Evolutionary conservation across 2,329 filamentous ascomycete genomes (phyloP).

Genomic region (Lithohypha guttulata): DNA sequence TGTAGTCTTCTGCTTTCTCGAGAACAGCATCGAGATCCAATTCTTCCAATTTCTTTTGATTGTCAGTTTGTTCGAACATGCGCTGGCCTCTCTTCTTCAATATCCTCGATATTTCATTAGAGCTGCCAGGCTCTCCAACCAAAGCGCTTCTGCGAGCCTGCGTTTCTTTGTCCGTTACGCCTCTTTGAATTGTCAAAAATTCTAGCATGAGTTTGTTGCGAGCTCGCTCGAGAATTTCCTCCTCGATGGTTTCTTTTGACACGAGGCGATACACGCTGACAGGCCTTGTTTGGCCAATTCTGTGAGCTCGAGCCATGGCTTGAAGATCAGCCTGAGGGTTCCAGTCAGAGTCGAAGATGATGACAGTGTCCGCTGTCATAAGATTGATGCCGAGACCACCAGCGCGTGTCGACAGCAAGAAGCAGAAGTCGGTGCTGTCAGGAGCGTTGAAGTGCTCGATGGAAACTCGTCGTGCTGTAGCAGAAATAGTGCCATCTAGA

Average conservation of each 20-base stretch:
- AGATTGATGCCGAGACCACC: conserved; percentile 97
- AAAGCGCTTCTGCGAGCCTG: conserved; percentile 51
- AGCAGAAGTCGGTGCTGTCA: conserved; percentile 90
- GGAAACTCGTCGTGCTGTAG: conserved; percentile 75
- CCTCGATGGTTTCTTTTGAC: conserved; percentile 95
- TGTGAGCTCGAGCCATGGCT: conserved; percentile 95
- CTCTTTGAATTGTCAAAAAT: conserved; percentile 92
- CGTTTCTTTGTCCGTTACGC: conserved; percentile 86
- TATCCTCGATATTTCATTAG: conserved; percentile 91
- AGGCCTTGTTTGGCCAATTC: conserved; percentile 91
- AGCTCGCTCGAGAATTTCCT: conserved; percentile 90
- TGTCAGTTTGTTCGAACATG: conserved; percentile 96
- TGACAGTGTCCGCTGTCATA: conserved; percentile 96
- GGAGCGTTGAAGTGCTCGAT: conserved; percentile 99
- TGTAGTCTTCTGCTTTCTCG: conserved; percentile 92
- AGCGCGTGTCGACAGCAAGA: conserved; percentile 85
- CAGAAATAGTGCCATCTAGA: conserved; percentile 87
- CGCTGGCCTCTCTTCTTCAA: conserved; percentile 97
- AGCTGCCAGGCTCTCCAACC: conserved; percentile 70
- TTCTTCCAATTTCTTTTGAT: conserved; percentile 92
- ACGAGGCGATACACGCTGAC: conserved; percentile 95
- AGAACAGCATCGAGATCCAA: conserved; percentile 95
- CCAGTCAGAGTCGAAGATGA: conserved; percentile 98
- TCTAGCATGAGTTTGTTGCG: conserved; percentile 96
- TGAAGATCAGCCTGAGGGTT: conserved; percentile 97